Evolutionary conservation across 2,329 filamentous ascomycete genomes (phyloP), one percentile per base, ranked within the genome.

Genomic region (Aspergillus carbonarius): DNA sequence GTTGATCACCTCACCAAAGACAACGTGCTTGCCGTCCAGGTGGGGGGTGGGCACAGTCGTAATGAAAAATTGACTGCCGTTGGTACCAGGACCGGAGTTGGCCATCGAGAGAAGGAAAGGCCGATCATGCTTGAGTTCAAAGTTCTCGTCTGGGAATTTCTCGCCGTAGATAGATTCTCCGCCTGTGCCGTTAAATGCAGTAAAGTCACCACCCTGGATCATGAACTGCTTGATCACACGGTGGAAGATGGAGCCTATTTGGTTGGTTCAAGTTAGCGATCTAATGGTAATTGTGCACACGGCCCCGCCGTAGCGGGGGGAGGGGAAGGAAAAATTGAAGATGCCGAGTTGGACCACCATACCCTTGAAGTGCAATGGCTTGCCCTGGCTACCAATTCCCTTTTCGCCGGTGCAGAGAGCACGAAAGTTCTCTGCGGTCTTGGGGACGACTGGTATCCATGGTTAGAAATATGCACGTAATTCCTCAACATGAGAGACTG

Each of bases 141-240:
- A 98, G 76, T 96, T 96, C 84, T 99, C 93, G 70, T 99, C 93
- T 69, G 91, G 90, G 70, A 99, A 99, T 81, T 97, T 98, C 75
- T 90, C 90, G 72, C 93, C 93, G 74, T 98, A 99, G 77, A 99
- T 98, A 64, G 90, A 95, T 81, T 98, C 95, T 71, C 93, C 93
- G 64, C 93, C 93, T 25, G 93, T 98, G 65, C 93, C 95, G 74
- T 98, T 93, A 74, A 92, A 92, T 56, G 86, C 88, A 50, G 93
- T 99, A 76, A 99, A 99, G 77, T 98, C 95, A 78, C 95, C 93
- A 72, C 95, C 93, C 81, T 97, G 90, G 72, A 97, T 95, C 93
- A 99, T 98, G 79, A 99, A 99, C 70, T 91, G 86, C 83, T 97
- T 97, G 81, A 99, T 99, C 64, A 99, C 90, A 53, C 93, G 90